phyloP scores from a whole-genome alignment of 1,284 basidiomycete species.

The Papiliotrema flavescens region DNA sequence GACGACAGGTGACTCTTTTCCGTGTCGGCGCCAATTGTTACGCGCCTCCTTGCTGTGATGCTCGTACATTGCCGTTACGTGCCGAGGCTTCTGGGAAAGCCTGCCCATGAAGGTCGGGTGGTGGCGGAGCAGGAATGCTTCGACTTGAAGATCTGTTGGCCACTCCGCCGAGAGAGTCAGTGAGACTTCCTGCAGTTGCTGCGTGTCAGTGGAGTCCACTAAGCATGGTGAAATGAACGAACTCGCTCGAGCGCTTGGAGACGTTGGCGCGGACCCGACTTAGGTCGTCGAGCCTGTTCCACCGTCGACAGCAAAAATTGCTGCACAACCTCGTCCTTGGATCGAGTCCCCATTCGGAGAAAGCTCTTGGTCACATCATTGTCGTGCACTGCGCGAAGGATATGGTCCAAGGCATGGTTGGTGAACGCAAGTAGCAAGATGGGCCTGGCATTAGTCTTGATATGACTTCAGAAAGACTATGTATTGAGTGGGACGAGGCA shows the following conservation, averaged over 20 bases:
- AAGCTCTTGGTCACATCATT: constrained; percentile 60
- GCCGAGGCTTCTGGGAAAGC: background rate
- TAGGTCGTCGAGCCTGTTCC: constrained; percentile 21
- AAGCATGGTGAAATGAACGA: background rate
- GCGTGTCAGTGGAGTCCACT: background rate
- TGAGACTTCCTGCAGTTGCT: background rate
- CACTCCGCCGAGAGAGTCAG: background rate
- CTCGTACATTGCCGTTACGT: background rate
- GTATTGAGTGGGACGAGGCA: background rate
- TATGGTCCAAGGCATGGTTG: constrained; percentile 70
- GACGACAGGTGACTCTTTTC: background rate
- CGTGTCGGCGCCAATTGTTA: constrained; percentile 7
- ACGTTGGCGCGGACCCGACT: background rate
- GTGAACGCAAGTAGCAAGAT: constrained; percentile 69
- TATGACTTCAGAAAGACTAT: too few species aligned
- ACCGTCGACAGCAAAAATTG: constrained; percentile 57
- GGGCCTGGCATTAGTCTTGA: constrained; percentile 42
- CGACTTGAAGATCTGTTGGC: background rate
- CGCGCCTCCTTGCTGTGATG: constrained; percentile 23
- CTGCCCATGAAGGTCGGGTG: constrained; percentile 3
- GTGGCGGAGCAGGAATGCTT: background rate
- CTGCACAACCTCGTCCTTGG: constrained; percentile 59
- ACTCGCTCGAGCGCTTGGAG: background rate
- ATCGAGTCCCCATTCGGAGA: constrained; percentile 61
- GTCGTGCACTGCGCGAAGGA: constrained; percentile 61